Conservation (phyloP, 495 filamentous ascomycete genomes). For the Entonaema liquescens region DNA sequence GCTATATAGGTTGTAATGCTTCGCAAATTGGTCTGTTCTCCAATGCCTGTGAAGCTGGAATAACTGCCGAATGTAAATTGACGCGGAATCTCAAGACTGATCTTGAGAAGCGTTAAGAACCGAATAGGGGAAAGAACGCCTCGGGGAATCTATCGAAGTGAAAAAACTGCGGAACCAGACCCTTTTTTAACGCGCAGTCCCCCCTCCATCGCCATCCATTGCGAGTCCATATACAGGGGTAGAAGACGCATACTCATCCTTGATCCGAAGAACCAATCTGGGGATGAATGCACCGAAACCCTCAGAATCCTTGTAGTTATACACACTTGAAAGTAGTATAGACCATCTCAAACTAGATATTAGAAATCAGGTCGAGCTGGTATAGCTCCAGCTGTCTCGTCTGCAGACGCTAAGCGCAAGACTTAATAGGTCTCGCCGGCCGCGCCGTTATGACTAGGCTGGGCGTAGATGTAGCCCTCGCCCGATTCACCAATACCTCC, state of each 20-base stretch:
- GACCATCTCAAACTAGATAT: slow-evolving; percentile 10
- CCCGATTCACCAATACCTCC: slow-evolving; percentile 68
- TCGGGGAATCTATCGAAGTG: slow-evolving; percentile 51
- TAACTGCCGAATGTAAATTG: slow-evolving; percentile 42
- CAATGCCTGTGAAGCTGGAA: slow-evolving; percentile 36
- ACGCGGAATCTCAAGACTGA: slow-evolving; percentile 42
- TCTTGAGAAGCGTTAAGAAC: slow-evolving; percentile 38
- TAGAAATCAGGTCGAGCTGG: slow-evolving; percentile 9
- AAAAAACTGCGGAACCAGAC: slow-evolving; percentile 35
- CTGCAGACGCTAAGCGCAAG: slow-evolving; percentile 28
- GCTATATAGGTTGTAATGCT: slow-evolving; percentile 40
- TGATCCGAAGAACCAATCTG: slow-evolving; percentile 25
- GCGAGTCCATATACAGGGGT: slow-evolving; percentile 47
- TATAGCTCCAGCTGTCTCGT: slow-evolving; percentile 5
- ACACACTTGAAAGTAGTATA: slow-evolving; percentile 40
- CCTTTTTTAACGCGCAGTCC: slow-evolving; percentile 38
- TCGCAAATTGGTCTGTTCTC: slow-evolving; percentile 39
- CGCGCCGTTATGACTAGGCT: slow-evolving; percentile 75
- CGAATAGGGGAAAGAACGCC: slow-evolving; percentile 38
- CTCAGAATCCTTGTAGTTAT: slow-evolving; percentile 40
- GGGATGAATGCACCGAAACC: slow-evolving; percentile 16
- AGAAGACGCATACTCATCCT: slow-evolving; percentile 28
- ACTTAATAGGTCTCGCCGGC: slow-evolving; percentile 55
- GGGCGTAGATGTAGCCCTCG: slow-evolving; percentile 71
- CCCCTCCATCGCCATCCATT: slow-evolving; percentile 35